phyloP scores from a whole-genome alignment of 345 rosid genomes.

The Nasturtium officinale region DNA sequence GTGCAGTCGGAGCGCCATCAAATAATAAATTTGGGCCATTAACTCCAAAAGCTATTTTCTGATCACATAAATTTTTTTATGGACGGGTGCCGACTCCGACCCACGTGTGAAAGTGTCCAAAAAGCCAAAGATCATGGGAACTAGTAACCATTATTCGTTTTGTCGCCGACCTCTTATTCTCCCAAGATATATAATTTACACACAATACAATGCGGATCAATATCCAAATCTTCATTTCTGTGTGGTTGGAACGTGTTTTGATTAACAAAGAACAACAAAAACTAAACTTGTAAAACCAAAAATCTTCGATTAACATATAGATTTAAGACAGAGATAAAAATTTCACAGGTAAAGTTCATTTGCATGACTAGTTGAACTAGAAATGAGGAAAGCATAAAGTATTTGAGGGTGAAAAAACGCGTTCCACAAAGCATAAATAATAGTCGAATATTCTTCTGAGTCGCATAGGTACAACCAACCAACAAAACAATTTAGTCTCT shows the following conservation, averaged over 20 bases:
- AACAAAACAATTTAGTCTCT: no score
- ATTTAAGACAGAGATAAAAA: neutral
- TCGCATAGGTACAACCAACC: neutral
- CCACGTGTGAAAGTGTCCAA: slow-evolving; percentile 26
- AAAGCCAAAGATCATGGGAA: neutral
- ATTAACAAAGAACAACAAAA: neutral
- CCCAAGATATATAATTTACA: neutral
- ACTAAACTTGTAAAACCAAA: neutral
- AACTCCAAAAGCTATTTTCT: neutral
- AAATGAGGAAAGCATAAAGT: neutral
- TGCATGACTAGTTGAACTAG: no score
- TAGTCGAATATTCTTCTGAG: slow-evolving; percentile 20
- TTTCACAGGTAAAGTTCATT: no score
- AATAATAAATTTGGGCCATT: neutral
- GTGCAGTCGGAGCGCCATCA: neutral
- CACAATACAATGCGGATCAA: neutral
- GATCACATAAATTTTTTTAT: neutral
- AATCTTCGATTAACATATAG: neutral
- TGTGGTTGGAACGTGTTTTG: neutral
- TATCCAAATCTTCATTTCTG: no score
- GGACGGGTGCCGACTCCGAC: slow-evolving; percentile 33
- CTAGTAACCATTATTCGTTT: neutral
- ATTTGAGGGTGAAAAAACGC: neutral
- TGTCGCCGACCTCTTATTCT: slow-evolving; percentile 31
- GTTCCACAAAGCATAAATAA: slow-evolving; percentile 1